A percentile compares a stretch with the other conserved stretches of the same genome.
Conservation (phyloP, 2,329 filamentous ascomycete species). For the Cladosporium oxysporum region DNA sequence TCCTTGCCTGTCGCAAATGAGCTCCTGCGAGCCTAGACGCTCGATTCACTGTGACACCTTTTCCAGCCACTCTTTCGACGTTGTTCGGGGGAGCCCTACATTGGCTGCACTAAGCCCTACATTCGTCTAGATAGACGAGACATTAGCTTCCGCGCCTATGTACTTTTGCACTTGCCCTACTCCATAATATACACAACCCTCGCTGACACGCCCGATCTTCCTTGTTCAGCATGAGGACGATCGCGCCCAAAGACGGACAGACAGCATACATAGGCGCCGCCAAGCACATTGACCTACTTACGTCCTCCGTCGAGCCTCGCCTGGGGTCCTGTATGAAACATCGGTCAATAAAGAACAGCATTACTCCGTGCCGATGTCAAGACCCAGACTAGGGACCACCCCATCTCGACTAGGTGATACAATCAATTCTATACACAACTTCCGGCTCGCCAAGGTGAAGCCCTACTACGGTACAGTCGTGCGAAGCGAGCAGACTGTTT, state of each 20-base stretch:
- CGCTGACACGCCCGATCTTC: background rate
- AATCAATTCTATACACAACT: slow-evolving; percentile 11
- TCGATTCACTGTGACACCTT: background rate
- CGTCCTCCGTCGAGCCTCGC: background rate
- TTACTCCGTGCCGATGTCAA: background rate
- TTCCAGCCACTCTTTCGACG: background rate
- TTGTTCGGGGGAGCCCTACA: slow-evolving; percentile 8
- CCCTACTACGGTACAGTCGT: background rate
- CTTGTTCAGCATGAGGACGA: background rate
- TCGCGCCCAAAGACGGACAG: background rate
- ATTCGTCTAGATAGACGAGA: slow-evolving; percentile 16
- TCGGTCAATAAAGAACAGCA: background rate
- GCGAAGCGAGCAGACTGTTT: slow-evolving; percentile 15
- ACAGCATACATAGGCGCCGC: slow-evolving; percentile 5
- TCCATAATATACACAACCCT: background rate
- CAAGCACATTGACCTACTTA: background rate
- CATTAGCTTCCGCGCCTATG: slow-evolving; percentile 18
- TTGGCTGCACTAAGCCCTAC: slow-evolving; percentile 10
- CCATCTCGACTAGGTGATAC: background rate
- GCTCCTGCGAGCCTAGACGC: background rate
- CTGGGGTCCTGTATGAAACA: slow-evolving; percentile 6
- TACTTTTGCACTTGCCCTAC: background rate
- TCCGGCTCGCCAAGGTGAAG: background rate
- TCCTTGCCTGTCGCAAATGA: background rate
- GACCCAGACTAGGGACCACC: background rate